Base-by-base conservation (phyloP, 768 basidiomycete species). In the Hemileccinum rubropunctum region DNA sequence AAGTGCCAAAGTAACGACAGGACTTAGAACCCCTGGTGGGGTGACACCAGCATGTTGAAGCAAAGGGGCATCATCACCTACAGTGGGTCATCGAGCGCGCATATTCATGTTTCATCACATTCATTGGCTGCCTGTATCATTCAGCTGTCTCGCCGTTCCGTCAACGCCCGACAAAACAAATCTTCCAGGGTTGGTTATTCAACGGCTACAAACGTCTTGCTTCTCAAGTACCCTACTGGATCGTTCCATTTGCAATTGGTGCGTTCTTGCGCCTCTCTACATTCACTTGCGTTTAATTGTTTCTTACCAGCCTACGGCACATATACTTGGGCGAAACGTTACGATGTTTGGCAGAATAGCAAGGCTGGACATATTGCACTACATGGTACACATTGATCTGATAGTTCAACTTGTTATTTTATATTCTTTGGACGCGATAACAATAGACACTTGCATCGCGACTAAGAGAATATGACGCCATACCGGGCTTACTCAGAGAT, bases 11-110 rank as follows among this genome's bases (percentile, higher is more conserved):
- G n/a, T 52, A 45, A 60, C 37, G 11, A 21, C 21, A 28, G 17
- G 18, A 39, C 32, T 28, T 65, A 95, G 91, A 87, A 78, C 70
- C 75, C 84, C 45, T 97, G 93, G 93, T 97, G 93, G 92, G 93
- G 92, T 73, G 84, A 88, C 71, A 74, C 76, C 58, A 79, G 80
- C 52, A 73, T 78, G 38, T 76, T 76, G 59, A 84, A 82, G 66
- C 84, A 86, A 63, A 91, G 79, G 71, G 92, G 93, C 45, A 77
- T 95, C 51, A 73, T 80, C 44, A 72, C 76, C 62, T 97, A 95
- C 78, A 78, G 94, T 95, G 62, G 73, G 91, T 81, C 15, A 9
- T 35, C 17, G 27, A 36, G 17, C 5, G 23, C 35, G 2, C 20
- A 18, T 17, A 13, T 42, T 38, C 18, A 6, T 26, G 10, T 42